phyloP scores from a whole-genome alignment of 768 basidiomycete species.

The Suillus cothurnatus region DNA sequence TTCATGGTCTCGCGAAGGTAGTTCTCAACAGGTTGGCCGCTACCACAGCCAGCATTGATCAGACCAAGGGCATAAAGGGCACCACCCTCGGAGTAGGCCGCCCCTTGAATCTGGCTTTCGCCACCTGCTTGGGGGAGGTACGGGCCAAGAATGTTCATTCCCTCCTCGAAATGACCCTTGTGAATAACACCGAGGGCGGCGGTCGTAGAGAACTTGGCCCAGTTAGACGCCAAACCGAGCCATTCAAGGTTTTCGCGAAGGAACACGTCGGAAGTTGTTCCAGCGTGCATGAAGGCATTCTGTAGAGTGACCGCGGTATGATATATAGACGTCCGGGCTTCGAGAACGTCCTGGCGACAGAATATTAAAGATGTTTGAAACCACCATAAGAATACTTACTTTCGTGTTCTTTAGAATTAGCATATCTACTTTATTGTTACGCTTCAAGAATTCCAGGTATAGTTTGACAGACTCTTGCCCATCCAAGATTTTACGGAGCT shows the following conservation, averaged over 20 bases:
- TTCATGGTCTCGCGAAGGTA: slow-evolving; percentile 84
- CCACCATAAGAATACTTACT: slow-evolving; percentile 40
- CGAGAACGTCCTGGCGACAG: slow-evolving; percentile 72
- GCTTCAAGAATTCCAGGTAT: slow-evolving; percentile 93
- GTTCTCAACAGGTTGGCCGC: slow-evolving; percentile 61
- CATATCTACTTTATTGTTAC: slow-evolving; percentile 92
- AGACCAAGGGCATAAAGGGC: slow-evolving; percentile 94
- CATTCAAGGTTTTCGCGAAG: slow-evolving; percentile 96
- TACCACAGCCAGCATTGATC: slow-evolving; percentile 91
- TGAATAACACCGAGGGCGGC: slow-evolving; percentile 97
- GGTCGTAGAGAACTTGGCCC: slow-evolving; percentile 98
- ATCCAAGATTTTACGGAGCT: slow-evolving; percentile 79
- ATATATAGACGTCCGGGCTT: slow-evolving; percentile 94
- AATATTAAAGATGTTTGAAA: slow-evolving; percentile 11
- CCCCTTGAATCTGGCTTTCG: slow-evolving; percentile 76
- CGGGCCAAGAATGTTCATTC: slow-evolving; percentile 88
- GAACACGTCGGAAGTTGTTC: slow-evolving; percentile 93
- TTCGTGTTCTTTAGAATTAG: slow-evolving; percentile 92
- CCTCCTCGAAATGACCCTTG: slow-evolving; percentile 94
- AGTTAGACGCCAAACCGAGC: slow-evolving; percentile 93
- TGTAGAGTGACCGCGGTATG: slow-evolving; percentile 96
- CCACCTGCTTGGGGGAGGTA: slow-evolving; percentile 84
- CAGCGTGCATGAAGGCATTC: slow-evolving; percentile 98
- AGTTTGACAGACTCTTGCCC: slow-evolving; percentile 92
- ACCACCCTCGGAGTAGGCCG: slow-evolving; percentile 93